Percentiles rank a stretch among this genome's conserved stretches.
These are phyloP conservation scores for Pigoraptor vietnamica DNA, from an alignment of 78 protist genomes.

Conservation along the genomic window DNA sequence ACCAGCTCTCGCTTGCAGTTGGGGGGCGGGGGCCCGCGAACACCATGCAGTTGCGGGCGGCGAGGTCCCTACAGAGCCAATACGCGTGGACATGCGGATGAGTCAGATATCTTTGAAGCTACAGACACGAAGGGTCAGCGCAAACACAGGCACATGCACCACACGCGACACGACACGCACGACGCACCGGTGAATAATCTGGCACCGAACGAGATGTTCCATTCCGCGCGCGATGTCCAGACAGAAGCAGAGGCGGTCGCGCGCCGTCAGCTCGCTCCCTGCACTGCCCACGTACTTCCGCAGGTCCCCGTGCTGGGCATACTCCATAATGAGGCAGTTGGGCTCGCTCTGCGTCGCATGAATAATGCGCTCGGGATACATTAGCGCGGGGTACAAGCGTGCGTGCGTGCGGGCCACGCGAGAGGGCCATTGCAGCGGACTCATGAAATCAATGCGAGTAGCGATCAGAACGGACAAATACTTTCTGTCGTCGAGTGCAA, in stretches of 20 bases:
- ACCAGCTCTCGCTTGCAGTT: background rate
- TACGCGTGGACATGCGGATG: too few relatives aligned
- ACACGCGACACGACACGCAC: too few relatives aligned
- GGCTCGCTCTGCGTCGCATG: background rate
- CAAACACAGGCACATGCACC: too few relatives aligned
- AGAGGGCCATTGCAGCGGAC: background rate
- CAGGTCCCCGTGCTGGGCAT: background rate
- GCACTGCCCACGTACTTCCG: background rate
- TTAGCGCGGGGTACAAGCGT: background rate
- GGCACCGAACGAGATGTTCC: background rate
- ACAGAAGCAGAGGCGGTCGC: background rate
- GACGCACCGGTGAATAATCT: background rate
- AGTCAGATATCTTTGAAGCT: too few relatives aligned
- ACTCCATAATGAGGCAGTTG: background rate
- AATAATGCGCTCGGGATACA: too few relatives aligned
- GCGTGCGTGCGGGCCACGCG: background rate
- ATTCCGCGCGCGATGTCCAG: background rate
- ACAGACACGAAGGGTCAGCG: too few relatives aligned
- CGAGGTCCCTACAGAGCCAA: background rate
- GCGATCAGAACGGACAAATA: background rate
- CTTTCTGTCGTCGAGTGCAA: too few relatives aligned
- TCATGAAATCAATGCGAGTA: background rate
- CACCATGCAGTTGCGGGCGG: background rate
- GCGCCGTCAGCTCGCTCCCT: background rate
- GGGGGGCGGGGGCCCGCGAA: background rate